Percentiles rank a stretch among this genome's conserved stretches.
phyloP scores from a whole-genome alignment of 306 rosid species.

The Sechiopsis laciniata region DNA sequence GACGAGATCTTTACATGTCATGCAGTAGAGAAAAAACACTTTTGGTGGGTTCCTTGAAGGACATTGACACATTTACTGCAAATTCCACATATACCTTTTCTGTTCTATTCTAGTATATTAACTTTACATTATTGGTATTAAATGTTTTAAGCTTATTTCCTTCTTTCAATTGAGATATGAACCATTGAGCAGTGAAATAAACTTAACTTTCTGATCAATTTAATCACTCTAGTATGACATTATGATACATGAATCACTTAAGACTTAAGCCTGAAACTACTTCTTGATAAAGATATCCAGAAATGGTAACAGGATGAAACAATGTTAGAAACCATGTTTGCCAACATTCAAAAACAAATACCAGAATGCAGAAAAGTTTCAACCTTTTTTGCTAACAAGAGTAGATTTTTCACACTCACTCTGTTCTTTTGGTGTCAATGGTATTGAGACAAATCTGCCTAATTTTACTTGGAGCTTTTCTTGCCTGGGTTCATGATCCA shows the following conservation, averaged over 20 bases:
- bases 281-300: not conserved
- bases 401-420: not conserved
- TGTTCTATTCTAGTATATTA: not conserved
- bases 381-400: too few species aligned
- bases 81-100: slow-evolving; percentile 2
- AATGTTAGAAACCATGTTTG: not conserved
- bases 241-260: slow-evolving; percentile 1
- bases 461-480: slow-evolving; percentile 32
- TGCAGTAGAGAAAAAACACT: slow-evolving; percentile 16
- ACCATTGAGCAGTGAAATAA: not conserved
- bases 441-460: not conserved
- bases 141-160: not conserved
- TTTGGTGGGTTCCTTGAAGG: slow-evolving; percentile 20
- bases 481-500: slow-evolving; percentile 77
- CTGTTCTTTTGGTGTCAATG: not conserved
- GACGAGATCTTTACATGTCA: slow-evolving; percentile 22
- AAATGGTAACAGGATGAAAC: not conserved
- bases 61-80: slow-evolving; percentile 13
- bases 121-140: not conserved
- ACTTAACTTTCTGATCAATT: too few species aligned
- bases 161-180: not conserved
- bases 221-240: too few species aligned
- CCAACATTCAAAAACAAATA: too few species aligned
- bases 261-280: not conserved
- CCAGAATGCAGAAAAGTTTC: too few species aligned